Conservation (phyloP, 192 early-diverging fungal species). For the Phycomyces blakesleeanus region DNA sequence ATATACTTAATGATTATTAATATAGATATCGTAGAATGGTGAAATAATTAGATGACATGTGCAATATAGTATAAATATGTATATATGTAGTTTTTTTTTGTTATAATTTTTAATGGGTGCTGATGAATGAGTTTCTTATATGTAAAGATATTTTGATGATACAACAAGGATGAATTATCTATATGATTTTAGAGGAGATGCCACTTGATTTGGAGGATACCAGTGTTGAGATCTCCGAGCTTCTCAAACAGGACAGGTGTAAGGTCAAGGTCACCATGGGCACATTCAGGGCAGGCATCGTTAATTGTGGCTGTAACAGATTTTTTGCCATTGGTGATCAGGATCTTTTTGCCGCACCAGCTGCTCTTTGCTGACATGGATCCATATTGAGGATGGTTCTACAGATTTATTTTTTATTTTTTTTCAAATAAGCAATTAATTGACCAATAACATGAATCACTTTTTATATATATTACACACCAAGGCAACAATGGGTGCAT, state of each 20-base stretch:
- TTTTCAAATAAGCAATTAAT: too few species aligned
- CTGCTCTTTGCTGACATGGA: conserved; percentile 19
- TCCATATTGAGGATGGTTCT: conserved; percentile 36
- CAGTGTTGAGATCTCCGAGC: conserved; percentile 30
- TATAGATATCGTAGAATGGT: too few species aligned
- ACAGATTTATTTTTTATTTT: too few species aligned
- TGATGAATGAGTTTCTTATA: not conserved
- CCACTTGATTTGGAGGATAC: conserved; percentile 41
- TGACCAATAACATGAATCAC: too few species aligned
- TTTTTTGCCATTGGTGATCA: conserved; percentile 29
- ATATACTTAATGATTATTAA: too few species aligned
- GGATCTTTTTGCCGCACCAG: conserved; percentile 32
- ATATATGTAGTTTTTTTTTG: too few species aligned
- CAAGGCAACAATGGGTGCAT: conserved; percentile 41
- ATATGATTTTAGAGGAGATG: conserved; percentile 30
- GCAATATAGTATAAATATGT: too few species aligned
- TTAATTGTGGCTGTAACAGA: conserved; percentile 35
- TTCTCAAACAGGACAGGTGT: conserved; percentile 37
- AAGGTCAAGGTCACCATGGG: conserved; percentile 32
- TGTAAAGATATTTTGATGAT: not conserved
- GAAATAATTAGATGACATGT: too few species aligned
- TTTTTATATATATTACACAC: too few species aligned
- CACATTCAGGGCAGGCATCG: conserved; percentile 44
- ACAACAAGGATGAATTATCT: not conserved
- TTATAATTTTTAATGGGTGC: too few species aligned